phyloP scores from a whole-genome alignment of 495 filamentous ascomycete species.

The Penicillium psychrofluorescens region DNA sequence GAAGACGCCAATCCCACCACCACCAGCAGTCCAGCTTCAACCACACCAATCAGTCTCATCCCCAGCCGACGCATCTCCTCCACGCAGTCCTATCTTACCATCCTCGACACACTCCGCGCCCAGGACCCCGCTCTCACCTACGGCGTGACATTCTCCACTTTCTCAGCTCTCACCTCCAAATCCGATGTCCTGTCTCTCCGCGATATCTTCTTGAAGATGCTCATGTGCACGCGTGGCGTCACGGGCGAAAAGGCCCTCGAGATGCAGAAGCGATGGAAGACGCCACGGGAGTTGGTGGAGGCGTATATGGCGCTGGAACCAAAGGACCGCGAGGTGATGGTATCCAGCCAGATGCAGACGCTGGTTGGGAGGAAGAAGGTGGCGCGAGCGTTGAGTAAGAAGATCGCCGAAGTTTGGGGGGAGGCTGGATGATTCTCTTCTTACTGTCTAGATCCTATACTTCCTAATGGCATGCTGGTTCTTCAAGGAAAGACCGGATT shows the following conservation, averaged over 20 bases:
- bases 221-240: slow-evolving; percentile 76
- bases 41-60: slow-evolving; percentile 39
- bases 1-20: slow-evolving; percentile 2
- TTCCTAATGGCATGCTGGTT: too few species aligned
- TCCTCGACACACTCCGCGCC: slow-evolving; percentile 49
- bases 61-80: slow-evolving; percentile 58
- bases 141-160: slow-evolving; percentile 65
- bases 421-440: slow-evolving; percentile 8
- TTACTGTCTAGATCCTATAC: too few species aligned
- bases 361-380: slow-evolving; percentile 65
- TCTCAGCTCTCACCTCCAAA: slow-evolving; percentile 65
- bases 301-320: slow-evolving; percentile 53
- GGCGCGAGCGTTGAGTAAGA: slow-evolving; percentile 53
- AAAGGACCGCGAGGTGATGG: slow-evolving; percentile 41
- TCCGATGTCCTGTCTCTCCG: slow-evolving; percentile 64
- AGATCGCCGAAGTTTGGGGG: slow-evolving; percentile 71
- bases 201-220: slow-evolving; percentile 77
- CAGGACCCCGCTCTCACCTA: slow-evolving; percentile 44
- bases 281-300: slow-evolving; percentile 60
- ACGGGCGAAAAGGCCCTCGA: slow-evolving; percentile 76
- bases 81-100: slow-evolving; percentile 59
- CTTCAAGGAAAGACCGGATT: too few species aligned
- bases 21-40: not conserved
- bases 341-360: slow-evolving; percentile 44
- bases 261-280: slow-evolving; percentile 69